These are phyloP conservation scores for Crassisporium funariophilum DNA, from an alignment of 768 basidiomycete genomes.

Conservation along the genomic window DNA sequence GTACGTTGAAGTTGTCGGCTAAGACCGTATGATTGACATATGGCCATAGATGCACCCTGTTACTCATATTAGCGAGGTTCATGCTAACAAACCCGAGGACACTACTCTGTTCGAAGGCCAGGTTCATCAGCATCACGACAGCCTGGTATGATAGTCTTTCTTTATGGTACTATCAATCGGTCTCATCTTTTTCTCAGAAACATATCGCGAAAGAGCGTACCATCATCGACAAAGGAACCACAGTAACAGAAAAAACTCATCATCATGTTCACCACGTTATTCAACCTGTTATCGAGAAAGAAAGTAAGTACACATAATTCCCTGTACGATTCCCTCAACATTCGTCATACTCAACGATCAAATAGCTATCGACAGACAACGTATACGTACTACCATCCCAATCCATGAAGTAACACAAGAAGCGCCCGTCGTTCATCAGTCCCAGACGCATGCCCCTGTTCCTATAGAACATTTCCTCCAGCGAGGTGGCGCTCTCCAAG, in stretches of 20 bases:
- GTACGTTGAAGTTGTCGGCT: slow-evolving; percentile 14
- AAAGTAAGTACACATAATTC: slow-evolving; percentile 25
- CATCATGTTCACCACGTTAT: slow-evolving; percentile 41
- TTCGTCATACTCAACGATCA: neutral
- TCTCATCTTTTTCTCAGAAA: slow-evolving; percentile 8
- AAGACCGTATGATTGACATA: neutral
- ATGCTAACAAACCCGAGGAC: slow-evolving; percentile 31
- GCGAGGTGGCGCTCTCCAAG: slow-evolving; percentile 21
- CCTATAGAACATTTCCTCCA: slow-evolving; percentile 35
- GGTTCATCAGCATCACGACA: slow-evolving; percentile 28
- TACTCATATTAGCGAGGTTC: slow-evolving; percentile 27
- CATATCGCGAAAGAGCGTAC: slow-evolving; percentile 29
- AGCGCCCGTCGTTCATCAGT: slow-evolving; percentile 38
- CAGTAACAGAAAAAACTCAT: slow-evolving; percentile 31
- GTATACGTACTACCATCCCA: slow-evolving; percentile 36
- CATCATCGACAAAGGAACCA: slow-evolving; percentile 35
- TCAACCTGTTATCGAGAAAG: slow-evolving; percentile 41
- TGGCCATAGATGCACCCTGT: slow-evolving; percentile 26
- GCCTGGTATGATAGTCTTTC: slow-evolving; percentile 18
- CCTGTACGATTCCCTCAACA: neutral
- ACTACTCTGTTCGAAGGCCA: slow-evolving; percentile 29
- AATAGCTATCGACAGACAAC: slow-evolving; percentile 31
- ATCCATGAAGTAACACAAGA: slow-evolving; percentile 38
- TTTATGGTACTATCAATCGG: neutral
- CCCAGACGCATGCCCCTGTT: slow-evolving; percentile 34